Conservation (phyloP, 2,329 filamentous ascomycete species). For the Botrytis porri region DNA sequence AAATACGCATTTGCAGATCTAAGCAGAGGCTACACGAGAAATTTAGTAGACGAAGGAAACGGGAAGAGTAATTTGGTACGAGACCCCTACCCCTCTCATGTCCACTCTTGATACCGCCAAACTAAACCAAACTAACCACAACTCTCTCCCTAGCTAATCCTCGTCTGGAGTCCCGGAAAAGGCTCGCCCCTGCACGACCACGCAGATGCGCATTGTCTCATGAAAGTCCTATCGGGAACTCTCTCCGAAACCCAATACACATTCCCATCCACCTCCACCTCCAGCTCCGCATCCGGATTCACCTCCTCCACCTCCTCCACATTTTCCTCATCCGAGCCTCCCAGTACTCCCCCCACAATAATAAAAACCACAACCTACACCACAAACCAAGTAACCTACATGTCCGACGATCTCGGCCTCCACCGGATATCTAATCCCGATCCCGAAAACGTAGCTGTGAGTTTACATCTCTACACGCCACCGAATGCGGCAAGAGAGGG, state of each 20-base stretch:
- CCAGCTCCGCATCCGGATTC: no score
- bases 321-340: conserved; percentile 46
- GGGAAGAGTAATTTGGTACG: conserved; percentile 55
- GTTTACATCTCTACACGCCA: conserved; percentile 83
- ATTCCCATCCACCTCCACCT: conserved; percentile 48
- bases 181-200: conserved; percentile 84
- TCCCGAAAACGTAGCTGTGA: conserved; percentile 71
- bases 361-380: conserved; percentile 66
- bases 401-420: conserved; percentile 84
- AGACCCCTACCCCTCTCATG: not conserved
- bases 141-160: conserved; percentile 65
- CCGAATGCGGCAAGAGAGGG: conserved; percentile 83
- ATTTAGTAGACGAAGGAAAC: conserved; percentile 87
- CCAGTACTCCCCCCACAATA: conserved; percentile 53
- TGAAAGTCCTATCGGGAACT: conserved; percentile 76
- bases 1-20: conserved; percentile 71
- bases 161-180: conserved; percentile 85
- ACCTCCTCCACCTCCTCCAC: not conserved
- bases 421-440: conserved; percentile 79
- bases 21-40: conserved; percentile 74
- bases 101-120: not conserved
- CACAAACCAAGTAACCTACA: conserved; percentile 78
- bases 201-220: conserved; percentile 83
- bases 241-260: conserved; percentile 66
- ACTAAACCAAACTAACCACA: conserved; percentile 5